Percentiles rank a stretch among this genome's conserved stretches.
phyloP scores from a whole-genome alignment of 2,329 filamentous ascomycete genomes.

The Nakataea oryzae region DNA sequence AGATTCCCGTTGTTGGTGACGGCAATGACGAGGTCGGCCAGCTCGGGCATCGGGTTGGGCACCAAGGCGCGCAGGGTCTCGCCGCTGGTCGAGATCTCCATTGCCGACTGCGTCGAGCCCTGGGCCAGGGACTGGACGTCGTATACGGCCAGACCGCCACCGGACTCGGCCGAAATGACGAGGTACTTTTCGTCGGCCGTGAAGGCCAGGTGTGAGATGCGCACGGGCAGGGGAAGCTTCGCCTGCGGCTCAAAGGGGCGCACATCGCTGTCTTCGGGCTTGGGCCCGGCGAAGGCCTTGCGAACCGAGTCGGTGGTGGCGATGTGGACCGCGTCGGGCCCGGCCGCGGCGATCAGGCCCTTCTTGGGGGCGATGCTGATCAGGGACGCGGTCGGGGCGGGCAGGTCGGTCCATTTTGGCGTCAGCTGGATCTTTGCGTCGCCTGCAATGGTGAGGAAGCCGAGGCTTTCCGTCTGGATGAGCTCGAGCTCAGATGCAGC shows the following conservation, averaged over 20 bases:
- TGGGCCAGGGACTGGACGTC: conserved; percentile 58
- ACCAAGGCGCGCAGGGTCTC: conserved; percentile 62
- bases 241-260: conserved; percentile 64
- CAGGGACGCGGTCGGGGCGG: conserved; percentile 69
- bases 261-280: conserved; percentile 49
- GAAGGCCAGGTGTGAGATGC: conserved; percentile 82
- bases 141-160: conserved; percentile 77
- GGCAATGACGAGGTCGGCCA: conserved; percentile 66
- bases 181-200: conserved; percentile 81
- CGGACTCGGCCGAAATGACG: conserved; percentile 70
- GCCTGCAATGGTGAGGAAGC: conserved; percentile 70
- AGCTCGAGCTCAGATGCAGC: conserved; percentile 56
- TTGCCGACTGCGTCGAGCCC: conserved; percentile 55
- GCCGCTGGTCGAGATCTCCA: conserved; percentile 69
- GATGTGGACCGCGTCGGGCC: conserved; percentile 68
- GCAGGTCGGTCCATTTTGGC: conserved; percentile 65
- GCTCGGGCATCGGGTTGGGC: conserved; percentile 70
- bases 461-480: conserved; percentile 76
- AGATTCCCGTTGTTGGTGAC: conserved; percentile 75
- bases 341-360: conserved; percentile 78
- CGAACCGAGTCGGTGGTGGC: conserved; percentile 69
- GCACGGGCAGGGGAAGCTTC: conserved; percentile 59
- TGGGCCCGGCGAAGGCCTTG: conserved; percentile 56
- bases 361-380: conserved; percentile 71
- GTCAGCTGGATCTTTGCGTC: conserved; percentile 78